Percentiles rank a stretch among this genome's conserved stretches.
Conservation (phyloP, 2,329 filamentous ascomycete genomes). For the Ophiostoma fasciatum region DNA sequence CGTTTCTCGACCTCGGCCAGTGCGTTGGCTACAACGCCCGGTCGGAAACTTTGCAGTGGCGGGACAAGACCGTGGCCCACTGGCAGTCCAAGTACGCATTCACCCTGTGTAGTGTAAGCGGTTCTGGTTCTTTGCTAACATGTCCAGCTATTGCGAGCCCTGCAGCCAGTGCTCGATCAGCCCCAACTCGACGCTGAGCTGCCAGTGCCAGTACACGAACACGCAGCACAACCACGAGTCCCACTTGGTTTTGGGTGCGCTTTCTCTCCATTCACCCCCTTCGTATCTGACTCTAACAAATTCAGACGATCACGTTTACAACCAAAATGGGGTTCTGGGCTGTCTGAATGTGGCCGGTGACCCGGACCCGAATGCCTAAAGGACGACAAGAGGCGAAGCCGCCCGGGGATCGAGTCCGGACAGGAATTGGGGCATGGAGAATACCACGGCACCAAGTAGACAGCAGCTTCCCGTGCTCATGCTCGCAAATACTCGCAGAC, state of each 20-base stretch:
- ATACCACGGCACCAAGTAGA: too few species aligned
- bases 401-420: too few species aligned
- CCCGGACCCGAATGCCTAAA: not conserved
- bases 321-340: conserved; percentile 4
- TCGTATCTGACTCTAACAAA: not conserved
- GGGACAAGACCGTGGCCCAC: conserved; percentile 1
- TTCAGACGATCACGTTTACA: conserved; percentile 8
- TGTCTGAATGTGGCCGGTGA: conserved; percentile 4
- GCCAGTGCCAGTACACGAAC: conserved; percentile 5
- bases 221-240: conserved; percentile 2
- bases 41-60: conserved; percentile 3
- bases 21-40: conserved; percentile 6
- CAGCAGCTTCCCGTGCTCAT: conserved; percentile 5
- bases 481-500: conserved; percentile 31
- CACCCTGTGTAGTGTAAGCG: too few species aligned
- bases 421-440: too few species aligned
- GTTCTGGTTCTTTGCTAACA: not conserved
- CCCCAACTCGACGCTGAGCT: conserved; percentile 6
- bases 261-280: not conserved
- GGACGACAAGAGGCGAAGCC: too few species aligned
- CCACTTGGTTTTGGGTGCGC: conserved; percentile 3
- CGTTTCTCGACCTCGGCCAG: conserved; percentile 8
- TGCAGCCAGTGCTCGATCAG: conserved; percentile 10
- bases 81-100: conserved; percentile 1
- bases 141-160: conserved; percentile 5